phyloP scores from a whole-genome alignment of 2,329 filamentous ascomycete genomes.

The Dactylellina parvicollis region DNA sequence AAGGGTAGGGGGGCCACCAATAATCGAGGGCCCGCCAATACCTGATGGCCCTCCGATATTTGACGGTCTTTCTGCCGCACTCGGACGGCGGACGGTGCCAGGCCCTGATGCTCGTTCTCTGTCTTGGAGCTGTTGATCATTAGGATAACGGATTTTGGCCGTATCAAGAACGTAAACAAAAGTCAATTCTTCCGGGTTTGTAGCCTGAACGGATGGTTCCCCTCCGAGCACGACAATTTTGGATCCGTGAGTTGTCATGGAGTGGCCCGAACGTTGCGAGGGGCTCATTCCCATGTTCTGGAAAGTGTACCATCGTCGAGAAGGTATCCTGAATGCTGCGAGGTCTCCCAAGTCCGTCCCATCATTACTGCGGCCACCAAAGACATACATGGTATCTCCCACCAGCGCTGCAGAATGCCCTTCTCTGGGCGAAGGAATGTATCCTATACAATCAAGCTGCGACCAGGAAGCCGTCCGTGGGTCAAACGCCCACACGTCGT shows the following conservation, averaged over 20 bases:
- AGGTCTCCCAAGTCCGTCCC: conserved; percentile 91
- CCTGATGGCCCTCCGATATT: conserved; percentile 58
- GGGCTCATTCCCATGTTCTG: conserved; percentile 99
- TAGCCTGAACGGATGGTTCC: conserved; percentile 87
- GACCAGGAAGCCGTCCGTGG: conserved; percentile 83
- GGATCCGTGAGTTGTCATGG: conserved; percentile 95
- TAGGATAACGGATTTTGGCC: conserved; percentile 94
- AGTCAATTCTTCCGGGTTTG: conserved; percentile 83
- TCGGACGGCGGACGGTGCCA: conserved; percentile 34
- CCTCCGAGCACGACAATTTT: conserved; percentile 91
- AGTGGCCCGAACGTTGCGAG: conserved; percentile 91
- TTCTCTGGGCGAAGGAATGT: conserved; percentile 92
- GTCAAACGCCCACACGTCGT: conserved; percentile 98
- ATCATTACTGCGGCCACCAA: conserved; percentile 93
- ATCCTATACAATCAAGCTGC: conserved; percentile 94
- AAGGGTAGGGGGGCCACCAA: conserved; percentile 56
- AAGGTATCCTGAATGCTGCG: conserved; percentile 82
- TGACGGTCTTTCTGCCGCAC: conserved; percentile 59
- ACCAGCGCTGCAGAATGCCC: conserved; percentile 93
- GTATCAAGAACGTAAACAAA: conserved; percentile 94
- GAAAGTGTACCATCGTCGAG: conserved; percentile 96
- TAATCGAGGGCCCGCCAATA: conserved; percentile 60
- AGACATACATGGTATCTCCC: conserved; percentile 99
- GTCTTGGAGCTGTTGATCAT: conserved; percentile 68
- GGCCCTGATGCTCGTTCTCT: conserved; percentile 48